These are phyloP conservation scores for Eugenia klotzschiana DNA, from an alignment of 441 rosid genomes.

Conservation along the genomic window DNA sequence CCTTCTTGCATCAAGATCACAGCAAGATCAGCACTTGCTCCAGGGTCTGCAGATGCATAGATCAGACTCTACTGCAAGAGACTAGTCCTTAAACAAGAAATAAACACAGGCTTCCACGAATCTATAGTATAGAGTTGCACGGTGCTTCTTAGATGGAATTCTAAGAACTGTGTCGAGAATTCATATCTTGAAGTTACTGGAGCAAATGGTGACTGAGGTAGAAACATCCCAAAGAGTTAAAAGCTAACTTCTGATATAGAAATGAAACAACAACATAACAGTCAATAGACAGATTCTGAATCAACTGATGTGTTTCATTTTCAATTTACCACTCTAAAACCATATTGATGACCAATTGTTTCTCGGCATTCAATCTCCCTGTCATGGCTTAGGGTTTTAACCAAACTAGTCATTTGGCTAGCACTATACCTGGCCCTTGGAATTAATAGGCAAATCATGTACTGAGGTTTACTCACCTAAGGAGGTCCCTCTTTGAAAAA, in stretches of 20 bases:
- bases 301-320: not conserved
- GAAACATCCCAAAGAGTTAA: not conserved
- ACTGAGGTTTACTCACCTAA: not conserved
- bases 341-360: not conserved
- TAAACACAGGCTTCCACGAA: not conserved
- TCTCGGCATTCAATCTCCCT: not conserved
- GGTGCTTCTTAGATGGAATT: not conserved
- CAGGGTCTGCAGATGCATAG: slow-evolving; percentile 43
- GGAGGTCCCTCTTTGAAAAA: not conserved
- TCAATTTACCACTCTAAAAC: not conserved
- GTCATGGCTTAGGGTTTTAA: not conserved
- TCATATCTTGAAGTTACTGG: not conserved
- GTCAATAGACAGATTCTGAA: not conserved
- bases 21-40: slow-evolving; percentile 91
- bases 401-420: not conserved
- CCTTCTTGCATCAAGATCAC: slow-evolving; percentile 97
- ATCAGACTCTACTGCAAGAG: not conserved
- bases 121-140: not conserved
- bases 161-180: not conserved
- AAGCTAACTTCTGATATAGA: not conserved
- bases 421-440: not conserved
- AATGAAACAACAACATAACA: not conserved
- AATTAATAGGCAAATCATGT: not conserved
- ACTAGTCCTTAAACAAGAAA: not conserved
- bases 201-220: not conserved